Evolutionary conservation across 2,329 filamentous ascomycete species (phyloP).

Genomic region (Talaromyces verruculosus): DNA sequence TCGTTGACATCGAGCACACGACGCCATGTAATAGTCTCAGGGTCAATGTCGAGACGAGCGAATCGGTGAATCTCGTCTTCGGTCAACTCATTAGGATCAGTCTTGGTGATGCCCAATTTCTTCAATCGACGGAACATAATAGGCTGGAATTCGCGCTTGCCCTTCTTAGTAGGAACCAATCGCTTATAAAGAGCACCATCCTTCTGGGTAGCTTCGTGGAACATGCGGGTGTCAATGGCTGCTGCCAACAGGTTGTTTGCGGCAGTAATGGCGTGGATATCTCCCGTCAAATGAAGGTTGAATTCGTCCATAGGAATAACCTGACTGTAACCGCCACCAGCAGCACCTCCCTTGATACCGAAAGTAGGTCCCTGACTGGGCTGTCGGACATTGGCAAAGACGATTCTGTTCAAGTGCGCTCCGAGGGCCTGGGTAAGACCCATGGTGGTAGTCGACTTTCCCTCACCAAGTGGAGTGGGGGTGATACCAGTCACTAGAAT

Average conservation of each 20-base stretch:
- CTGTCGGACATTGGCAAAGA: slow-evolving; percentile 95
- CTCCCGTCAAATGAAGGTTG: slow-evolving; percentile 94
- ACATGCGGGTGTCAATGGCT: slow-evolving; percentile 96
- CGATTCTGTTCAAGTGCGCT: slow-evolving; percentile 80
- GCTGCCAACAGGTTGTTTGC: slow-evolving; percentile 96
- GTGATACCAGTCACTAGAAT: slow-evolving; percentile 94
- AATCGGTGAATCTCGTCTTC: slow-evolving; percentile 85
- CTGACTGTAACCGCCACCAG: slow-evolving; percentile 96
- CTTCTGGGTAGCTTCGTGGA: slow-evolving; percentile 95
- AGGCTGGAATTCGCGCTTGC: slow-evolving; percentile 79
- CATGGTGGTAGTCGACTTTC: slow-evolving; percentile 97
- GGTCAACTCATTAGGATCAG: slow-evolving; percentile 84
- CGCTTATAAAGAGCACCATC: slow-evolving; percentile 83
- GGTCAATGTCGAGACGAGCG: slow-evolving; percentile 93
- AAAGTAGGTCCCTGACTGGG: slow-evolving; percentile 97
- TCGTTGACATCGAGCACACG: slow-evolving; percentile 97
- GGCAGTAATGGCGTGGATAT: slow-evolving; percentile 95
- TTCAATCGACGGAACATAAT: slow-evolving; percentile 91
- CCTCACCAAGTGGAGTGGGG: slow-evolving; percentile 92
- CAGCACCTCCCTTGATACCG: slow-evolving; percentile 97
- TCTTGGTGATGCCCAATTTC: slow-evolving; percentile 96
- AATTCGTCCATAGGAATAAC: slow-evolving; percentile 99
- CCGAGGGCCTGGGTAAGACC: slow-evolving; percentile 90
- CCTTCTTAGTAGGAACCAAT: slow-evolving; percentile 85
- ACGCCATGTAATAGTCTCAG: slow-evolving; percentile 94